These are phyloP conservation scores for Trichoderma semiorbis DNA, from an alignment of 2,329 filamentous ascomycete species.

Conservation along the genomic window DNA sequence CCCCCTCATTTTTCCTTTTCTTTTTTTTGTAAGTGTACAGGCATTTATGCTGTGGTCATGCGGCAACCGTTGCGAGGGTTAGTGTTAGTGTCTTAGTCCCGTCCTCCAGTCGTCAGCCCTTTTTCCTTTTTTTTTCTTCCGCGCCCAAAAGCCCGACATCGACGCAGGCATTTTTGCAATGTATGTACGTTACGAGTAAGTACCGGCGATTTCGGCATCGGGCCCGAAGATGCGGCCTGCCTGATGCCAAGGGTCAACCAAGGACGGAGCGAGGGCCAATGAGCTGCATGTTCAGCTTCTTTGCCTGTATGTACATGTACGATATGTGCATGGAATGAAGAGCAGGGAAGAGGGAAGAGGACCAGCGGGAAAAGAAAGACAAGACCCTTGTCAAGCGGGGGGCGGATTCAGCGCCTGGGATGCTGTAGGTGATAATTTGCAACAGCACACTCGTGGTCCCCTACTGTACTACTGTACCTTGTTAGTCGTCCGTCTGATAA, in stretches of 20 bases:
- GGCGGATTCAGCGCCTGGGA: neutral
- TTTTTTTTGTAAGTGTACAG: neutral
- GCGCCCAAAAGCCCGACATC: neutral
- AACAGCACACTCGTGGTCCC: neutral
- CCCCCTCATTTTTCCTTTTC: neutral
- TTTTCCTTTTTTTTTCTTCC: neutral
- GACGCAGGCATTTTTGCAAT: neutral
- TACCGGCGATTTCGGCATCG: slow-evolving; percentile 7
- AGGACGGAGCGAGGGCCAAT: neutral
- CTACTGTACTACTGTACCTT: neutral
- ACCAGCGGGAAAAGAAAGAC: neutral
- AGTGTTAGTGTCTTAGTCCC: neutral
- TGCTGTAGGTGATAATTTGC: neutral
- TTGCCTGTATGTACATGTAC: neutral
- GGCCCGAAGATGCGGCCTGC: slow-evolving; percentile 7
- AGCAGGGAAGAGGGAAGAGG: neutral
- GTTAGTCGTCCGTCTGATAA: neutral
- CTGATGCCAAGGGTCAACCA: slow-evolving; percentile 1
- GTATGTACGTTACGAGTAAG: neutral
- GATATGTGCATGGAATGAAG: neutral
- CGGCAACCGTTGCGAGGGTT: neutral
- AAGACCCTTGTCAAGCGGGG: neutral
- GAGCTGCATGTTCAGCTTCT: neutral
- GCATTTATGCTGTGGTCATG: neutral
- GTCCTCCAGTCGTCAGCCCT: neutral